Conservation (phyloP, 2,329 filamentous ascomycete genomes). For the Pseudocercospora ulei region DNA sequence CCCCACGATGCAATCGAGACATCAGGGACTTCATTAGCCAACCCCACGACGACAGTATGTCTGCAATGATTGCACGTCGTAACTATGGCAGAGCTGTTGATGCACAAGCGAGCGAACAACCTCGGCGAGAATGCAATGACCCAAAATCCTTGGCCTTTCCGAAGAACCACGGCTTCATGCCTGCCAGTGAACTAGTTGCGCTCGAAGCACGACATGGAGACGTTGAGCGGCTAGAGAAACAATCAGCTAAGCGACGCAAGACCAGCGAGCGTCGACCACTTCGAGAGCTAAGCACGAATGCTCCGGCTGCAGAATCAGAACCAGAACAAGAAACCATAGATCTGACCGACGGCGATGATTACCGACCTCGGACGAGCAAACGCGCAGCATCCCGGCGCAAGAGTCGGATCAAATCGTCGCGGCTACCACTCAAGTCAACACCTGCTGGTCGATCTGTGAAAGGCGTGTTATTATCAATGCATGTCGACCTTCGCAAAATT, state of each 20-base stretch:
- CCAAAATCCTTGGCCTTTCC: constrained; percentile 6
- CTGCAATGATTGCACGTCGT: constrained; percentile 17
- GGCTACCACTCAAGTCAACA: constrained; percentile 36
- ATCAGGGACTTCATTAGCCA: constrained; percentile 29
- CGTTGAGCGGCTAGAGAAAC: constrained; percentile 11
- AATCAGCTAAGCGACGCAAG: constrained; percentile 24
- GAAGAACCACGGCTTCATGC: constrained; percentile 23
- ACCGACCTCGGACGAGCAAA: constrained; percentile 14
- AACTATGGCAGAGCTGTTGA: constrained; percentile 9
- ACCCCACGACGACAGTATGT: constrained; percentile 3
- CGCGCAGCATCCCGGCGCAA: constrained; percentile 19
- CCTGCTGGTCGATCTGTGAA: constrained; percentile 30
- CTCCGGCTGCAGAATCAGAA: neutral
- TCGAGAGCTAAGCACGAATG: constrained; percentile 25
- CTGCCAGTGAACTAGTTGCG: constrained; percentile 27
- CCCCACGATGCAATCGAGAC: constrained; percentile 28
- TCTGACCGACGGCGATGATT: constrained; percentile 9
- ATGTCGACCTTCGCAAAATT: constrained; percentile 1
- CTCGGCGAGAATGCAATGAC: neutral
- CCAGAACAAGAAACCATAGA: constrained; percentile 7
- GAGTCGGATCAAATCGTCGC: constrained; percentile 34
- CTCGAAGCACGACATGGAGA: constrained; percentile 13
- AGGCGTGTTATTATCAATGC: constrained; percentile 14
- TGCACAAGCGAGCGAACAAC: neutral
- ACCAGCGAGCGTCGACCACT: constrained; percentile 22